Conservation (phyloP, 2,329 filamentous ascomycete genomes). For the Arthrobotrys iridis region DNA sequence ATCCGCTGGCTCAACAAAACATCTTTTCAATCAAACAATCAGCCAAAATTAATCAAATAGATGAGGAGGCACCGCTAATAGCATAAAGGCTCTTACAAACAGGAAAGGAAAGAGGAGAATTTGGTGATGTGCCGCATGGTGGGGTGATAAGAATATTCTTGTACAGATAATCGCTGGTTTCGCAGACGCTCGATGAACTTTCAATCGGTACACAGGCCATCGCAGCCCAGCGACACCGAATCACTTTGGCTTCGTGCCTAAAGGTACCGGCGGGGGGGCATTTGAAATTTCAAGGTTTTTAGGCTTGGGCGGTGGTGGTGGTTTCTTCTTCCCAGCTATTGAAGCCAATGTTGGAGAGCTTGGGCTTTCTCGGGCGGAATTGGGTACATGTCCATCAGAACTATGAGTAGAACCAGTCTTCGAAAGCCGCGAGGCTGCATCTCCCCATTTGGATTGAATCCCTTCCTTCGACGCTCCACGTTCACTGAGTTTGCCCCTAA, state of each 20-base stretch:
- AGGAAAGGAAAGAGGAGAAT: too few relatives aligned
- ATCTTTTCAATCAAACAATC: too few relatives aligned
- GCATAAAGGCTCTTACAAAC: too few relatives aligned
- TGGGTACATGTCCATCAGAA: background rate
- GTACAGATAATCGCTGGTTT: too few relatives aligned
- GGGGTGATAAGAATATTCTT: too few relatives aligned
- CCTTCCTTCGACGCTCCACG: constrained; percentile 12
- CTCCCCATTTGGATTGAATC: constrained; percentile 25
- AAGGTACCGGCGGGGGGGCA: constrained; percentile 23
- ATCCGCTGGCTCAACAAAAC: too few relatives aligned
- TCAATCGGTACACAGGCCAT: too few relatives aligned
- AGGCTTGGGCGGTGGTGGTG: constrained; percentile 56
- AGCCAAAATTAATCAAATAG: too few relatives aligned
- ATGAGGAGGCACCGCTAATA: too few relatives aligned
- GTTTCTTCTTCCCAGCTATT: constrained; percentile 51
- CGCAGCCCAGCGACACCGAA: too few relatives aligned
- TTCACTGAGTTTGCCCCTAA: background rate
- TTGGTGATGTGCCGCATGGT: too few relatives aligned
- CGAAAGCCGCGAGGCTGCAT: constrained; percentile 13
- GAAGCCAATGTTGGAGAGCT: constrained; percentile 17
- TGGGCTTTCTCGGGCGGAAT: background rate
- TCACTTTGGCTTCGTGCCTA: constrained; percentile 43
- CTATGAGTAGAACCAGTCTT: constrained; percentile 8
- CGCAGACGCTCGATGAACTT: too few relatives aligned
- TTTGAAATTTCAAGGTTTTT: constrained; percentile 2